These are phyloP conservation scores for Nicotiana undulata DNA, from an alignment of 257 asterid genomes.

Conservation along the genomic window DNA sequence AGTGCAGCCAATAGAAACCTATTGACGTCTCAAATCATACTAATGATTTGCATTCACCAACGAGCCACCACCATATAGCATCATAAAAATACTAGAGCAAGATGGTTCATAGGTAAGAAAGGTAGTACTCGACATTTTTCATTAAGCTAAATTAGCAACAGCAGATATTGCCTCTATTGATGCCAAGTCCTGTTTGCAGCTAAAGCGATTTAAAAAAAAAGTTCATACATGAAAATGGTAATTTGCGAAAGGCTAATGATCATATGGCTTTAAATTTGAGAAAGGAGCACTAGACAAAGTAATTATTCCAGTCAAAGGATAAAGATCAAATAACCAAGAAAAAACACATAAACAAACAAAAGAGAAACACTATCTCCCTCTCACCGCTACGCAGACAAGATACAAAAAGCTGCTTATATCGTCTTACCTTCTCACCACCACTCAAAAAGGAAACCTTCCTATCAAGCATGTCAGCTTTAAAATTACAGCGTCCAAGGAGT, in stretches of 20 bases:
- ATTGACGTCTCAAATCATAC: not conserved
- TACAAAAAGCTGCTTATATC: not conserved
- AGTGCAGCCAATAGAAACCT: not conserved
- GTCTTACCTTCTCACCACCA: slow-evolving; percentile 94
- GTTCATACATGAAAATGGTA: not conserved
- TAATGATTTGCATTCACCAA: not conserved
- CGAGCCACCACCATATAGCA: not conserved
- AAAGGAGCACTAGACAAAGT: not conserved
- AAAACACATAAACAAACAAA: not conserved
- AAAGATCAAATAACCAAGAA: not conserved
- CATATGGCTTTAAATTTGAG: not conserved
- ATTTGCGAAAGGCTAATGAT: not conserved
- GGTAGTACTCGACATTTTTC: not conserved
- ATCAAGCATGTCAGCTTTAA: slow-evolving; percentile 87
- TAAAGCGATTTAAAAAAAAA: not conserved
- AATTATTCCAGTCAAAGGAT: too few relatives aligned
- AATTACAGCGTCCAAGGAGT: slow-evolving; percentile 87
- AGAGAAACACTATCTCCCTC: not conserved
- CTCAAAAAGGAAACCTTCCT: slow-evolving; percentile 87
- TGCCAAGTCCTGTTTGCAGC: not conserved
- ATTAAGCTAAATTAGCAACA: not conserved
- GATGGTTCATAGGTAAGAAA: not conserved
- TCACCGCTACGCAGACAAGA: not conserved
- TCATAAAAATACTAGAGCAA: not conserved
- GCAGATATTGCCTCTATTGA: not conserved